Evolutionary conservation across 345 rosid genomes (phyloP), one percentile per base, ranked within the genome.

Genomic region (Triadica sebifera): DNA sequence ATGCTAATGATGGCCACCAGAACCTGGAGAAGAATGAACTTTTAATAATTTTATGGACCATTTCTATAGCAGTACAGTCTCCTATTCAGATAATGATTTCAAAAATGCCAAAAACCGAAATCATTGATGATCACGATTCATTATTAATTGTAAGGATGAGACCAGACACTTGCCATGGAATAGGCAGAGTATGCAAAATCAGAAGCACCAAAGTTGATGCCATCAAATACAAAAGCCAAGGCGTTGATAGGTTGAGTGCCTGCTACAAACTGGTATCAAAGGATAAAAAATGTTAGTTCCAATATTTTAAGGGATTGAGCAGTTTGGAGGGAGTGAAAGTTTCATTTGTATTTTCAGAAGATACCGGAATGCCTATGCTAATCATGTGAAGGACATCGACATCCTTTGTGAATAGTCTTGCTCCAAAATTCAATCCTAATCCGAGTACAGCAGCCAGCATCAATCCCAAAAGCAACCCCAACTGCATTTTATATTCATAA

Each of bases 161-260:
- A 29, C 9, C 10, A 53, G 53, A 71, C 34, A 76, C 89, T 81
- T 85, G 84, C 98, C 96, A 95, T 84, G 24, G 99, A 95, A 76
- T 74, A 91, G 68, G 98, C 99, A 4, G 99, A 85, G 60, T 93
- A 95, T 11, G 89, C 91, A 17, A 87, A 95, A 82, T 95, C 98
- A 1, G 99, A 95, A 57, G 98, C 98, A 65, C 99, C 98, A 47
- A 93, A 95, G 81, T 91, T 93, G 84, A 93, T 70, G 15, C 99
- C 99, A 37, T 93, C 99, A 15, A 93, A 93, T 7, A 95, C 99
- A 64, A 93, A 95, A 47, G 98, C 96, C 79, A 95, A 82, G 4
- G 94, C 87, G 64, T 95, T 95, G 69, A 93, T 87, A 45, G 98
- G 99, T 79, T 93, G 99, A 78, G 98, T 93, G 11, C 84, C 89